Percentiles rank a stretch among this genome's conserved stretches.
Evolutionary conservation across 1,139 yeast genomes (phyloP).

Genomic region (Diutina mesorugosa): DNA sequence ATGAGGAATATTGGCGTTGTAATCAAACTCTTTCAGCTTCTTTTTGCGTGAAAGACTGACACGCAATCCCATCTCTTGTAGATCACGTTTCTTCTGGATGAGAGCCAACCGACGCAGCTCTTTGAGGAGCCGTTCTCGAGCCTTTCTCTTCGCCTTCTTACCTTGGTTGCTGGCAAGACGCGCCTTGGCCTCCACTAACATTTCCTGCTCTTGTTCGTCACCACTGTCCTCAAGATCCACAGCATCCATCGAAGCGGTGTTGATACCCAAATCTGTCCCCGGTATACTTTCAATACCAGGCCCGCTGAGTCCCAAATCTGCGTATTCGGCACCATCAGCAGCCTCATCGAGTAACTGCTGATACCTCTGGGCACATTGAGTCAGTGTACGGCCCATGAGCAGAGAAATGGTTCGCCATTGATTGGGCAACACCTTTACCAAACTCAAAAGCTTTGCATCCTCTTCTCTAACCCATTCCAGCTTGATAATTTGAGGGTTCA

Average conservation of each 20-base stretch:
- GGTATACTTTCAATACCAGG: slow-evolving; percentile 47
- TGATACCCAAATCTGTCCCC: slow-evolving; percentile 5
- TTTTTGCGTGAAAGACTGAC: slow-evolving; percentile 38
- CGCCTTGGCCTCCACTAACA: slow-evolving; percentile 89
- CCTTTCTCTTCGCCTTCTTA: slow-evolving; percentile 85
- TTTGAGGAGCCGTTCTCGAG: slow-evolving; percentile 67
- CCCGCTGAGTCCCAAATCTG: slow-evolving; percentile 24
- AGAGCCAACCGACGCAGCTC: slow-evolving; percentile 66
- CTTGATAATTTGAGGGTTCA: slow-evolving; percentile 61
- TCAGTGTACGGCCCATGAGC: slow-evolving; percentile 71
- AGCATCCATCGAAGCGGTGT: neutral
- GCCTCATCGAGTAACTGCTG: slow-evolving; percentile 60
- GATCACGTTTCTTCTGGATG: slow-evolving; percentile 70
- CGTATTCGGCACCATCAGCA: slow-evolving; percentile 5
- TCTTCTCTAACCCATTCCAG: slow-evolving; percentile 64
- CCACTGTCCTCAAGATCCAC: slow-evolving; percentile 23
- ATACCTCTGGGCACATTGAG: slow-evolving; percentile 81
- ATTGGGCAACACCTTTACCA: slow-evolving; percentile 69
- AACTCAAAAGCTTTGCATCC: slow-evolving; percentile 55
- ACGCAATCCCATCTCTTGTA: slow-evolving; percentile 75
- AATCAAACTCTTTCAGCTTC: slow-evolving; percentile 59
- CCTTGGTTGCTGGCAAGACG: slow-evolving; percentile 90
- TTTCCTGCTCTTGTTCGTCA: slow-evolving; percentile 83
- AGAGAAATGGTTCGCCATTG: slow-evolving; percentile 92
- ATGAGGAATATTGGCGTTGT: slow-evolving; percentile 69